Conservation (phyloP, 805 yeast species). For the Kodamaea nitidulidarum region DNA sequence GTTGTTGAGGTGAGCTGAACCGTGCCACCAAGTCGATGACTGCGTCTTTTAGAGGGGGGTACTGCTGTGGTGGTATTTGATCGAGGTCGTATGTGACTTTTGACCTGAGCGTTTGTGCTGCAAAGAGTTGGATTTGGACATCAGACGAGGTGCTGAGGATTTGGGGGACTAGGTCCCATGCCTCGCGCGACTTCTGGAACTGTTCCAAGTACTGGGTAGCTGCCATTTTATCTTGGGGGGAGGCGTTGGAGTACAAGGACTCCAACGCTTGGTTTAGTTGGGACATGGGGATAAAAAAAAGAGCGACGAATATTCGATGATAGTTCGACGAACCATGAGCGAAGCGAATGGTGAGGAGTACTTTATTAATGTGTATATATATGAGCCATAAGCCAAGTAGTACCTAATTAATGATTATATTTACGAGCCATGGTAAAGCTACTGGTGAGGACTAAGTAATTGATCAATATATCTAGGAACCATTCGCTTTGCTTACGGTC, state of each 20-base stretch:
- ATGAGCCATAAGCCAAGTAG: too few species aligned
- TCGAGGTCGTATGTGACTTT: constrained; percentile 79
- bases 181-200: constrained; percentile 77
- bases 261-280: constrained; percentile 44
- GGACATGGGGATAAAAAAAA: constrained; percentile 4
- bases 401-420: too few species aligned
- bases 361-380: too few species aligned
- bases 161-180: constrained; percentile 71
- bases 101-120: constrained; percentile 86
- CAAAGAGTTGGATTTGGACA: constrained; percentile 68
- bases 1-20: constrained; percentile 32
- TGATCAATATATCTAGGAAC: too few species aligned
- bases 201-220: constrained; percentile 61
- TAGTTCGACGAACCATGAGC: too few species aligned
- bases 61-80: constrained; percentile 64
- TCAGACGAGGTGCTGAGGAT: constrained; percentile 41
- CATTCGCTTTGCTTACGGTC: too few species aligned
- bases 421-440: too few species aligned
- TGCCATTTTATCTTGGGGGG: constrained; percentile 43
- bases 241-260: constrained; percentile 44
- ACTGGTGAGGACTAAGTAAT: too few species aligned
- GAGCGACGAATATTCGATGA: background rate
- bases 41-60: constrained; percentile 61
- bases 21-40: constrained; percentile 53
- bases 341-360: too few species aligned